Conservation (phyloP, 495 filamentous ascomycete genomes). For the Penicillium coprophilum region DNA sequence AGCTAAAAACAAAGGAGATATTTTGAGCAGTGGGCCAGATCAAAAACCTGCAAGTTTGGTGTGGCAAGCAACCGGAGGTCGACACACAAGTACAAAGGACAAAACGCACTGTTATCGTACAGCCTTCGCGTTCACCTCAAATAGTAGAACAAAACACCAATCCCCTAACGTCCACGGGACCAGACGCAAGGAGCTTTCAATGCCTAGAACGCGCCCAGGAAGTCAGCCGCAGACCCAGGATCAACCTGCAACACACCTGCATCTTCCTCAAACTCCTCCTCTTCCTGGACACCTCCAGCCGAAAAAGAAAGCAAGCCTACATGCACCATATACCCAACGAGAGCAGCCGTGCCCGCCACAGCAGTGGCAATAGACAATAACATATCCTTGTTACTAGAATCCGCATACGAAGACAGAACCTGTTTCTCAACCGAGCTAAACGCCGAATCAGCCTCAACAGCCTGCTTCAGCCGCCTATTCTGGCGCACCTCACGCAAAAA, state of each 20-base stretch:
- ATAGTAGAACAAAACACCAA: neutral
- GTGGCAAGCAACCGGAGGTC: neutral
- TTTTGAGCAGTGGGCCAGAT: neutral
- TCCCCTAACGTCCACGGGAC: neutral
- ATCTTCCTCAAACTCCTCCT: slow-evolving; percentile 18
- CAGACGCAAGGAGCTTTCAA: neutral
- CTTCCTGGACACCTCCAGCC: slow-evolving; percentile 18
- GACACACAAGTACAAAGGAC: neutral
- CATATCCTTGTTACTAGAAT: slow-evolving; percentile 36
- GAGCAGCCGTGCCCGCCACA: slow-evolving; percentile 35
- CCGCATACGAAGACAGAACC: slow-evolving; percentile 28
- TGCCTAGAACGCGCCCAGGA: slow-evolving; percentile 18
- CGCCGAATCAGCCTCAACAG: slow-evolving; percentile 28
- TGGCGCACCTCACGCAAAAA: slow-evolving; percentile 40
- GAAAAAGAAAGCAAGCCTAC: slow-evolving; percentile 29
- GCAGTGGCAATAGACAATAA: slow-evolving; percentile 41
- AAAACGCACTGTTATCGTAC: slow-evolving; percentile 12
- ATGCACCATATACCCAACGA: slow-evolving; percentile 45
- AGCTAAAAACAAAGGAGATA: neutral
- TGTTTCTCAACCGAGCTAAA: slow-evolving; percentile 28
- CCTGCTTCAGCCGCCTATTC: slow-evolving; percentile 37
- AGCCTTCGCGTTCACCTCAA: slow-evolving; percentile 7
- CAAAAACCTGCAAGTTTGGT: neutral
- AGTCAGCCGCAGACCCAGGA: slow-evolving; percentile 22
- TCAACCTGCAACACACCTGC: slow-evolving; percentile 3